Evolutionary conservation across 1,284 basidiomycete genomes (phyloP), one percentile per base, ranked within the genome.

Genomic region (Hemileia vastatrix): DNA sequence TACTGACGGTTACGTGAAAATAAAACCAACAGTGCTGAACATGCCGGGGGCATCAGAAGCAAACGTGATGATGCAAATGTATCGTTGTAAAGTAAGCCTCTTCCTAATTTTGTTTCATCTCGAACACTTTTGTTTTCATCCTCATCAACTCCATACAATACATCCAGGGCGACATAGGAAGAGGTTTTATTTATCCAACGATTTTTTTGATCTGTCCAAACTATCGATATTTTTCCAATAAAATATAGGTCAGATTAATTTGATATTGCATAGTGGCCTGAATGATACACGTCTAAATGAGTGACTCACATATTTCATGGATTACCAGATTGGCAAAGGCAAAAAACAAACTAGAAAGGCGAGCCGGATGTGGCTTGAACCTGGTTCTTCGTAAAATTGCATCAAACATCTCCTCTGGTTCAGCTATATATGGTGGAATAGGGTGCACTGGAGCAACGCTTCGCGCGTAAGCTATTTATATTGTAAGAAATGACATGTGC

Each of bases 161-260:
- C 43, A 44, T 62, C 60, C 27, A 55, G 50, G 21, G 60, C 54
- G 27, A 55, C 23, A 55, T 62, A 62, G 24, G 60, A 62, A 3
- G 60, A 62, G 2, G 60, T 62, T n/a, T 49, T 33, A 48, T 62
- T 62, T 49, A 55, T 52, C 60, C 60, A 62, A 31, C 54, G 58
- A 23, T 47, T n/a, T n/a, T n/a, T n/a, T n/a, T n/a, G n/a, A n/a
- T n/a, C n/a, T n/a, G n/a, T n/a, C n/a, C n/a, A n/a, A n/a, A n/a
- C n/a, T n/a, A n/a, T n/a, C n/a, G n/a, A n/a, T n/a, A n/a, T n/a
- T n/a, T n/a, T n/a, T n/a, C n/a, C n/a, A n/a, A n/a, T n/a, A n/a
- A n/a, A n/a, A n/a, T n/a, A n/a, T n/a, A n/a, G n/a, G 3, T 23
- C n/a, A 27, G 9, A 51, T 27, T 51, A 27, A 27, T 6, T 15